Base-by-base conservation (phyloP, 2,329 filamentous ascomycete genomes). In the Ascosphaera pollenicola region DNA sequence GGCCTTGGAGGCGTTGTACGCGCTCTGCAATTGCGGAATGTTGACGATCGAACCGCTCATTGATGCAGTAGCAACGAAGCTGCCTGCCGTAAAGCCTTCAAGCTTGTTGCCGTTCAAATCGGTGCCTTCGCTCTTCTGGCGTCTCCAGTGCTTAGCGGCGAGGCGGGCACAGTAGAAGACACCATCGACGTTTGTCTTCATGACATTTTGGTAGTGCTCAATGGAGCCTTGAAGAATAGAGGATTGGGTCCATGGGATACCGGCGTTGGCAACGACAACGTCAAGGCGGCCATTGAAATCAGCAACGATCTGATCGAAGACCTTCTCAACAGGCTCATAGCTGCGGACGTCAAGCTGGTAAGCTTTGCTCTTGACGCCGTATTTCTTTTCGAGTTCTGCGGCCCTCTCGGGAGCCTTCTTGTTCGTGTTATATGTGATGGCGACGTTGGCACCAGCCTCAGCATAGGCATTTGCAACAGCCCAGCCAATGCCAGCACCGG, bases 21-120 rank as follows among this genome's bases (percentile, higher is more conserved):
- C 70, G 4, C 74, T 65, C 59, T 85, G 79, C 47, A 75, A 53
- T 59, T 84, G 78, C 4, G 79, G 80, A 42, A 81, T 67, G 53
- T 84, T 85, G 53, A 74, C 77, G 48, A 85, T 76, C 52, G 78
- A 78, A 3, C 74, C 80, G 47, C 71, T 78, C 70, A 87, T 85
- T 42, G 73, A 78, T 1, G 80, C 75, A 5, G 81, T 87, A 18
- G 75, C 75, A 47, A 87, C 73, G 55, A 87, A 82, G 53, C 73
- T 78, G 17, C 79, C 78, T 18, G 67, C 62, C 2, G 60, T 63
- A 51, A 69, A 79, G 46, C 66, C 63, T 38, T 70, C 64, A 17
- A 80, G 60, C 49, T 65, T 65, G 51, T 70, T 66, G 42, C 76
- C 75, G 50, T 74, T 64, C 35, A 68, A 46, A 18, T 72, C 70